phyloP scores from a whole-genome alignment of 345 rosid species.

The Citrus sp. region DNA sequence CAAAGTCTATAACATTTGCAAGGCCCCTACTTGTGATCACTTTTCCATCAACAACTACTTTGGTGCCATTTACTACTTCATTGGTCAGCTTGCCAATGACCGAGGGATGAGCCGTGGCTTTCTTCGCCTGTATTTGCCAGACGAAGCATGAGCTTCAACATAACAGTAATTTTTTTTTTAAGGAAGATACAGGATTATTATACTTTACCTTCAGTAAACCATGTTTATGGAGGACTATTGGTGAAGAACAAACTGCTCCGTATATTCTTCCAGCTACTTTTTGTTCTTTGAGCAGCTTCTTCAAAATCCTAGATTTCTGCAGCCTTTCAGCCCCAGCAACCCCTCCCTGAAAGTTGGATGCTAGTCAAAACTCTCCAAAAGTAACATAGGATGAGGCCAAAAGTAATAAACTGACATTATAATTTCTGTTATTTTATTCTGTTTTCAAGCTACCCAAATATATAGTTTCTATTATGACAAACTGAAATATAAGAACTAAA shows the following conservation, averaged over 20 bases:
- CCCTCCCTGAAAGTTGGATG: slow-evolving; percentile 57
- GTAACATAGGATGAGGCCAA: neutral
- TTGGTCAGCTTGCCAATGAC: slow-evolving; percentile 24
- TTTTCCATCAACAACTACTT: slow-evolving; percentile 81
- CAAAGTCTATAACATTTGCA: slow-evolving; percentile 57
- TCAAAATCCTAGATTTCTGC: slow-evolving; percentile 66
- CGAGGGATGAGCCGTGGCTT: slow-evolving; percentile 53
- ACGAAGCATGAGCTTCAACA: slow-evolving; percentile 4
- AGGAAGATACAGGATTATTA: neutral
- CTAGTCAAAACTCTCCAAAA: slow-evolving; percentile 4
- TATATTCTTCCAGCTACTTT: slow-evolving; percentile 51
- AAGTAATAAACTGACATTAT: neutral
- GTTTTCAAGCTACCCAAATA: neutral
- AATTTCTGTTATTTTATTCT: neutral
- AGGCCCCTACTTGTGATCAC: slow-evolving; percentile 81
- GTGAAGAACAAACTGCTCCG: slow-evolving; percentile 77
- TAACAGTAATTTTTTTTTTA: neutral
- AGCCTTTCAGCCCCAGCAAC: slow-evolving; percentile 53
- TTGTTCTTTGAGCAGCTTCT: slow-evolving; percentile 80
- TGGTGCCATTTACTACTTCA: slow-evolving; percentile 43
- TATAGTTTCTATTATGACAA: neutral
- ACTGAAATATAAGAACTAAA: neutral
- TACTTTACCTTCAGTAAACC: slow-evolving; percentile 65
- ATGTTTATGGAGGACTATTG: slow-evolving; percentile 50
- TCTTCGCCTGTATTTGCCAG: slow-evolving; percentile 50